Conservation (phyloP, 345 rosid genomes). For the Salix dunnii region DNA sequence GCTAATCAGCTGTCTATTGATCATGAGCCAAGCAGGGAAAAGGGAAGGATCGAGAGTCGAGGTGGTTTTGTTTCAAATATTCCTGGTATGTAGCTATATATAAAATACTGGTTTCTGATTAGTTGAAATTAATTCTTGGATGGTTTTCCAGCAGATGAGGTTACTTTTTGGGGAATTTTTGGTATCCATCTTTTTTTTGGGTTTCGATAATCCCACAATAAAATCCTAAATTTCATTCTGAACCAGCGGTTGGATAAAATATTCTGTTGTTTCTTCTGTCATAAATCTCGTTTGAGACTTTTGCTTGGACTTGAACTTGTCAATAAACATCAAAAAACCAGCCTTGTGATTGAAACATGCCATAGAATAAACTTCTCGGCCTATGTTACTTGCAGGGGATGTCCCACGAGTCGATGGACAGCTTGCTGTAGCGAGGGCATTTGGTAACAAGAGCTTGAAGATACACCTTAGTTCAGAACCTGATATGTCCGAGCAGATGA, state of each 20-base stretch:
- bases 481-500: constrained; percentile 35
- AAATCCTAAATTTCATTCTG: too few relatives aligned
- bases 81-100: constrained; percentile 45
- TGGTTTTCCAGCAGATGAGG: not conserved
- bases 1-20: constrained; percentile 72
- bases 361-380: not conserved
- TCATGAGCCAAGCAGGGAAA: constrained; percentile 86
- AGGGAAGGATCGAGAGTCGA: constrained; percentile 50
- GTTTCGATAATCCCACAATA: too few relatives aligned
- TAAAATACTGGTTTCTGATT: not conserved
- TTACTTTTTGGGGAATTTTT: not conserved
- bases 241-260: too few relatives aligned
- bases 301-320: too few relatives aligned
- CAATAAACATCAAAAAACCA: not conserved
- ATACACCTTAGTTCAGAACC: constrained; percentile 88
- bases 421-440: constrained; percentile 87
- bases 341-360: not conserved
- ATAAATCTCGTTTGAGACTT: too few relatives aligned
- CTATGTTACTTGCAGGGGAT: constrained; percentile 51
- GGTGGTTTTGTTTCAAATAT: constrained; percentile 88
- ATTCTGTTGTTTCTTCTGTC: too few relatives aligned
- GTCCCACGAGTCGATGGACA: constrained; percentile 92
- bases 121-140: too few relatives aligned
- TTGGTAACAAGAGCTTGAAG: constrained; percentile 83
- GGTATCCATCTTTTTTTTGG: not conserved